Evolutionary conservation across 805 yeast species (phyloP), one percentile per base, ranked within the genome.

Genomic region (Candida ascalaphidarum): DNA sequence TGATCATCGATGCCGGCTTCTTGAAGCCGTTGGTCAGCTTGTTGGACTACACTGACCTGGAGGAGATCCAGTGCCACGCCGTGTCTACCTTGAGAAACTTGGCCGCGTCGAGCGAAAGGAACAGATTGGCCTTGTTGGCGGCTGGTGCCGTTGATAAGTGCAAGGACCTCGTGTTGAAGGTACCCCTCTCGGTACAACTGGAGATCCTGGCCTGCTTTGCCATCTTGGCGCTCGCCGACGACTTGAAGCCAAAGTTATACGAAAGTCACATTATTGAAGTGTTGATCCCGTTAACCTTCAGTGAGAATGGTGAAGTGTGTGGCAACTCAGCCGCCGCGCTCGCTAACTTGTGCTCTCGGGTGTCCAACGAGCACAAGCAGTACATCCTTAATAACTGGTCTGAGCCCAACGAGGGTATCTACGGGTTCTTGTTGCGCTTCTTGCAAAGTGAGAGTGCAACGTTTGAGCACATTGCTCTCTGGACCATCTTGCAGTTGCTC

Each of bases 321-420:
- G 98, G 98, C 32, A 92, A 92, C 56, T 82, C 95, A 2, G 98
- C 97, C 11, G 98, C 98, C 21, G 97, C 98, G 2, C 69, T 92
- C 41, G 98, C 98, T 17, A 92, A 92, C 50, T 64, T 92, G 43
- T 85, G 96, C 41, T 86, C 96, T 4, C 76, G 96, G 57, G 84
- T 89, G 21, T 52, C 62, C 11, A 73, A 72, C 43, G 88, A 84
- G 43, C 88, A 88, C 55, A 70, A 77, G 34, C 62, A 58, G 30
- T 77, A 79, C 39, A 83, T 92, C 35, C 68, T 85, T 33, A 70
- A 74, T 30, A 71, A 77, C 40, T 92, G 96, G 94, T 63, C 71
- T 14, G 62, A 63, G 34, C 94, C 95, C 23, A 73, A 71, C 28
- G 86, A 84, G 34, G 97, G 97, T 32, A 79, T 92, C 34, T 70